phyloP scores from a whole-genome alignment of 139 green algal species.

The Chlorella sp. region DNA sequence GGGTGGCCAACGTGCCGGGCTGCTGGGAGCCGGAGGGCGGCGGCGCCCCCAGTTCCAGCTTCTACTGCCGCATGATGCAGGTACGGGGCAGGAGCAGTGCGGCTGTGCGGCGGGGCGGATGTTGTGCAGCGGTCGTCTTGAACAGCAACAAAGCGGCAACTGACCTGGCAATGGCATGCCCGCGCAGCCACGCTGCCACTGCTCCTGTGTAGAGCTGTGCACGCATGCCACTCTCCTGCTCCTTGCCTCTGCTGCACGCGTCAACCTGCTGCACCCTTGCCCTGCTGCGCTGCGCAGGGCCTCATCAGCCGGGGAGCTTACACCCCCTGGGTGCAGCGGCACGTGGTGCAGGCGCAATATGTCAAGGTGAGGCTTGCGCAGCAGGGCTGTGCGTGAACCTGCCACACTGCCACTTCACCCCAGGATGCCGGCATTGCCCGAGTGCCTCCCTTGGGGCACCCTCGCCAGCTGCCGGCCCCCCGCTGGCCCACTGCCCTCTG shows the following conservation, averaged over 20 bases:
- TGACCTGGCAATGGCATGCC: no score
- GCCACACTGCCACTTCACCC: background rate
- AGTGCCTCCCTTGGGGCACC: background rate
- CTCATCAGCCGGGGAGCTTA: conserved; percentile 75
- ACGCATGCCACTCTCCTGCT: no score
- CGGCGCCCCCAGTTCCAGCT: conserved; percentile 34
- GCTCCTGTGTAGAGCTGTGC: no score
- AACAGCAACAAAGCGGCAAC: no score
- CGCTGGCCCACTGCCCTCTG: background rate
- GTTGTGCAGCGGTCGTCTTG: no score
- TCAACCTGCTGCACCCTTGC: no score
- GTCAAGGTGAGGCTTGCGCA: conserved; percentile 61
- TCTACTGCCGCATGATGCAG: conserved; percentile 47
- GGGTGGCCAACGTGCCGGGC: conserved; percentile 72
- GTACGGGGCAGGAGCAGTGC: no score
- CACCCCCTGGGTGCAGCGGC: conserved; percentile 64
- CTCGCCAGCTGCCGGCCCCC: no score
- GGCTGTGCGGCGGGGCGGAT: no score
- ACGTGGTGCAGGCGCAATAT: conserved; percentile 90
- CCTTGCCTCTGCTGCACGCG: background rate
- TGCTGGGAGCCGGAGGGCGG: conserved; percentile 51
- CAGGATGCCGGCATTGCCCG: background rate
- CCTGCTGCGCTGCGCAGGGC: conserved; percentile 4
- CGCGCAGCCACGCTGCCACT: no score
- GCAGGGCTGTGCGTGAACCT: background rate